These are phyloP conservation scores for Orobanche coerulescens DNA, from an alignment of 257 asterid genomes.

Conservation along the genomic window DNA sequence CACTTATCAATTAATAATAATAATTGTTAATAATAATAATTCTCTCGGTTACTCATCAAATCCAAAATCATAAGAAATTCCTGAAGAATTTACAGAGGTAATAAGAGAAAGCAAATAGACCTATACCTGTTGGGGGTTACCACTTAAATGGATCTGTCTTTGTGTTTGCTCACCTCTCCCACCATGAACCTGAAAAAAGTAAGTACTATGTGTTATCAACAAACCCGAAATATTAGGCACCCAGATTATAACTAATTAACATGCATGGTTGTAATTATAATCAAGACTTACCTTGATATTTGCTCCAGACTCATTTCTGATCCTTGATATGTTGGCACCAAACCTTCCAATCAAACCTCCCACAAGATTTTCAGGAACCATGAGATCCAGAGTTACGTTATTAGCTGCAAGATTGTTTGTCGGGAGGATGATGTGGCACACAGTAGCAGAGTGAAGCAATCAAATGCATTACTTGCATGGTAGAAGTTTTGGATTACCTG, in stretches of 20 bases:
- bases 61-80: neutral
- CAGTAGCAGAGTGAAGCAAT: constrained; percentile 27
- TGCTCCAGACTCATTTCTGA: constrained; percentile 91
- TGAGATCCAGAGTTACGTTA: constrained; percentile 58
- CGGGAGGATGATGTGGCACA: constrained; percentile 35
- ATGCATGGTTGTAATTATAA: neutral
- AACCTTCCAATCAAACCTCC: constrained; percentile 97
- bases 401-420: constrained; percentile 70
- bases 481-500: constrained; percentile 46
- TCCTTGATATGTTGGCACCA: constrained; percentile 92
- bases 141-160: constrained; percentile 86
- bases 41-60: neutral
- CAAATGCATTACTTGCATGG: constrained; percentile 16
- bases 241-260: constrained; percentile 1
- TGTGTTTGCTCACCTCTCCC: constrained; percentile 82
- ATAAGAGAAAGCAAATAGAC: neutral
- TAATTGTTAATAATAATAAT: neutral
- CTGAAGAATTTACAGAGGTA: neutral
- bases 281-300: constrained; percentile 48
- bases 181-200: constrained; percentile 61
- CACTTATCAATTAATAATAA: no score
- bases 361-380: constrained; percentile 87
- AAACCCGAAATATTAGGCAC: neutral
- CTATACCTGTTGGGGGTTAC: constrained; percentile 74
- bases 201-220: neutral